Evolutionary conservation across 2,329 filamentous ascomycete genomes (phyloP), one percentile per base, ranked within the genome.

Genomic region (Fusarium longipes): DNA sequence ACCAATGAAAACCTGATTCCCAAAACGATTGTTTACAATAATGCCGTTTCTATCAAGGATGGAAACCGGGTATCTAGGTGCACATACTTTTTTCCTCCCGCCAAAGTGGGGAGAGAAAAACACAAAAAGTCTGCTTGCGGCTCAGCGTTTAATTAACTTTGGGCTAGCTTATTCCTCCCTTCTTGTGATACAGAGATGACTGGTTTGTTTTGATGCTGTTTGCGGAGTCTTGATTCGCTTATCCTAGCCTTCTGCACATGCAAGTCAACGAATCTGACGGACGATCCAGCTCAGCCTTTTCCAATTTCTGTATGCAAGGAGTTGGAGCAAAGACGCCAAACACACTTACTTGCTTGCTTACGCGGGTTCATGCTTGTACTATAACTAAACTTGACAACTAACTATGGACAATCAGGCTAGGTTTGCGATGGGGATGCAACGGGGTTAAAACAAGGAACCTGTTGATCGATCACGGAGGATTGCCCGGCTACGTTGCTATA

Each of bases 271-370:
- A 57, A 50, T 33, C 42, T 60, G 42, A 52, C 47, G 36, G 42
- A 52, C 47, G 36, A 52, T 48, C 29, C 32, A 48, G 32, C 45
- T 24, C 45, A 48, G 45, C 12, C 56, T 58, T n/a, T n/a, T n/a
- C n/a, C n/a, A n/a, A n/a, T n/a, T n/a, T 57, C 27, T 57, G 53
- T 58, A 67, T 56, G 70, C 63, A 71, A 64, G 67, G 45, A 71
- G 61, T 29, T 44, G 58, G 51, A 53, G 45, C 40, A 35, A 60
- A 48, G 58, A 62, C 38, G 63, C 53, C 49, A 55, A 57, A 63
- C 57, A 56, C 57, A 59, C 57, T 60, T 18, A 22, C 38, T 47
- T 51, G 36, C 49, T 45, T 62, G 57, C 47, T 30, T 59, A 22
- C 20, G 22, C 66, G 51, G 66, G 68, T 70, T 71, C 66, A 61